Base-by-base conservation (phyloP, 495 filamentous ascomycete genomes). In the Lasiosphaeria miniovina region DNA sequence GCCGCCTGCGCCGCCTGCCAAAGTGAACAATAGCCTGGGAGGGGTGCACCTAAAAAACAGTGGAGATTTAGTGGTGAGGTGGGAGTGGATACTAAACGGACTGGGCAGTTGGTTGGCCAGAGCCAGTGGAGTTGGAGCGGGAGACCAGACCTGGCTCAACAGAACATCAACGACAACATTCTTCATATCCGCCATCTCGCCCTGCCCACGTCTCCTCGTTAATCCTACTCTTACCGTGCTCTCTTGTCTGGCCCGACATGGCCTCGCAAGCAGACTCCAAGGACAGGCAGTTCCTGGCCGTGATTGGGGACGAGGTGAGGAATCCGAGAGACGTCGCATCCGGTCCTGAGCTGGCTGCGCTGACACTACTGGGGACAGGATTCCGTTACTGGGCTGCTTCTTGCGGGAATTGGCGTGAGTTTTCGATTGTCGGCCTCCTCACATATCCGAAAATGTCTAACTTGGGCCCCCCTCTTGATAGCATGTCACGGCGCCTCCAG, bases 261-360 rank as follows among this genome's bases (percentile, higher is more conserved):
- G 71, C 83, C 61, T 77, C 83, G 34, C 74, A 84, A 17, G 81
- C 84, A 48, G 80, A 83, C 52, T 88, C 86, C 75, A 90, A 96
- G 78, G 90, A 97, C 75, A 84, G 95, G 63, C 88, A 98, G 73
- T 96, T 99, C 77, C 84, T 98, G 53, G 95, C 94, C 52, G 93
- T 98, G 35, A 98, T 99, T 67, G 93, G 93, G 40, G 95, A 99
- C 75, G 94, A 98, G 86, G 94, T 95, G 71, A 74, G 74, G 55
- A 31, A 50, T 33, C 35, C 8, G 43, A n/a, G 43, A 46, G 43
- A 24, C 36, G 24, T 24, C 49, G 36, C 58, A 36, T 24, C 48
- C 52, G 62, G 3, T 41, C 12, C 0, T 33, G 40, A 60, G n/a
- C 64, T 85, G 86, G 92, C 36, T 55, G 43, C 14, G 36, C 49